Evolutionary conservation across 257 asterid genomes (phyloP), one percentile per base, ranked within the genome.

Genomic region (Avicennia marina): DNA sequence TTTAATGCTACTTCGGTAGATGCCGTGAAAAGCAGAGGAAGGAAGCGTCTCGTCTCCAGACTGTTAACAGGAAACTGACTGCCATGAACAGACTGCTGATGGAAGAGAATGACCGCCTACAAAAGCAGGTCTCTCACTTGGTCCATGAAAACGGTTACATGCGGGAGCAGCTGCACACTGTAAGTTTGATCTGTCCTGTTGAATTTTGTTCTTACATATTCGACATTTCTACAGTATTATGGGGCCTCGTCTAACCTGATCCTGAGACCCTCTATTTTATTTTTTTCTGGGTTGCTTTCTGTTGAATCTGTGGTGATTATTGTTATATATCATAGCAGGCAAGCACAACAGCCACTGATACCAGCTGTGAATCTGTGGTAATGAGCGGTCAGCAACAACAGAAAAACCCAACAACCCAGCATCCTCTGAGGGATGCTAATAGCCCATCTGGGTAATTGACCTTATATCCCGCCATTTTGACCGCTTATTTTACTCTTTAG

Each of bases 21-120:
- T 86, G 98, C 71, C 97, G 98, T 9, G 98, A 93, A 41, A 93
- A 89, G 62, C 97, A 93, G 73, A 72, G 95, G 73, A 93, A 89
- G 59, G 98, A 89, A 67, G 69, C 98, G 5, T 85, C 95, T 41
- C 90, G 94, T 26, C 90, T 93, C 25, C 88, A 79, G 68, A 76
- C 95, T 8, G 94, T 86, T 2, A 93, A 89, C 73, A 66, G 94
- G 77, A 89, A 89, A 85, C 82, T 93, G 65, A 48, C 65, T 58
- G 96, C 98, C 53, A 86, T 86, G 97, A 93, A 93, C 65, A 84
- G 86, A 82, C 75, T 86, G 81, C 76, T 93, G 72, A 84, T 86
- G 96, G 98, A 86, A 75, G 97, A 89, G 78, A 93, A 93, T 31
- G 98, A 93, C 71, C 97, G 95, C 41, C 76, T 93, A 47, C 96